Percentiles rank a stretch among this genome's conserved stretches.
Evolutionary conservation across 2,329 filamentous ascomycete genomes (phyloP).

Genomic region (Teratosphaeria pseudoeucalypti): DNA sequence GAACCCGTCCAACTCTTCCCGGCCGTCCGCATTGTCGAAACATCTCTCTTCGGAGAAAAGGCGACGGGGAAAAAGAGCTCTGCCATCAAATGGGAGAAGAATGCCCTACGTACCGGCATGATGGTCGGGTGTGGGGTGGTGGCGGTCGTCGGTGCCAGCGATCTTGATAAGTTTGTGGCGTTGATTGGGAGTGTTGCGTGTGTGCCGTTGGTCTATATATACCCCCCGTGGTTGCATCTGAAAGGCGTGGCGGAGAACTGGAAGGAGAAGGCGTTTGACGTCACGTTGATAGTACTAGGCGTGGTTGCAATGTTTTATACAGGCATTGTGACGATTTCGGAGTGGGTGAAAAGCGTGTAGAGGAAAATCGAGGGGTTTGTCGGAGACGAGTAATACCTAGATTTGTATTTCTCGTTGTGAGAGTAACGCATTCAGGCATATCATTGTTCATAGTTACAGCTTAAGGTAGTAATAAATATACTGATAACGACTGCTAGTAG

Average conservation of each 20-base stretch:
- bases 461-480: no score
- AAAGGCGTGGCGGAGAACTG: slow-evolving; percentile 52
- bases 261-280: slow-evolving; percentile 48
- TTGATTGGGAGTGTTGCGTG: slow-evolving; percentile 65
- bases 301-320: slow-evolving; percentile 61
- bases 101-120: slow-evolving; percentile 49
- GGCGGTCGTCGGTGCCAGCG: slow-evolving; percentile 53
- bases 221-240: slow-evolving; percentile 61
- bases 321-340: slow-evolving; percentile 44
- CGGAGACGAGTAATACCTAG: no score
- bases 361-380: no score
- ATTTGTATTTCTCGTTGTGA: no score
- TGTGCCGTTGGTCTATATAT: slow-evolving; percentile 67
- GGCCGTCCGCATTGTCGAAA: slow-evolving; percentile 60
- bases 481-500: no score
- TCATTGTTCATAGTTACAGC: no score
- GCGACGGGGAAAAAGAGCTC: slow-evolving; percentile 54
- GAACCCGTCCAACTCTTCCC: slow-evolving; percentile 68
- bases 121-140: slow-evolving; percentile 51
- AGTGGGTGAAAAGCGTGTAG: slow-evolving; percentile 13
- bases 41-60: slow-evolving; percentile 53
- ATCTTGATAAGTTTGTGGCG: slow-evolving; percentile 65
- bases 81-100: slow-evolving; percentile 68
- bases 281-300: slow-evolving; percentile 54
- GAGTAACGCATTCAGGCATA: no score